Percentiles rank a stretch among this genome's conserved stretches.
phyloP scores from a whole-genome alignment of 2,329 filamentous ascomycete species.

The Aspergillus uvarum region DNA sequence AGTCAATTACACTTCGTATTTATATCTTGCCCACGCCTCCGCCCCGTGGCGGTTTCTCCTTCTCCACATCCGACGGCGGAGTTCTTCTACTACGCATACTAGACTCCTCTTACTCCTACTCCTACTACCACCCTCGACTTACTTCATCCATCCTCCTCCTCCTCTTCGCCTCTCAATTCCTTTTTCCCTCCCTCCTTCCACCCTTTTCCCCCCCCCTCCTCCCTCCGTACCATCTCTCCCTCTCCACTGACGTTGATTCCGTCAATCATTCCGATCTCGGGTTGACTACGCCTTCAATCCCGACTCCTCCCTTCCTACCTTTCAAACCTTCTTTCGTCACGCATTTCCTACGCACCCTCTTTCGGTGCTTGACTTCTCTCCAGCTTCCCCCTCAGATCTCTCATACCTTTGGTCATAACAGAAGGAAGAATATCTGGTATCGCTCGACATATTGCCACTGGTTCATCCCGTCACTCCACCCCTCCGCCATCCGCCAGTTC shows the following conservation, averaged over 20 bases:
- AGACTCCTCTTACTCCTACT: slow-evolving; percentile 7
- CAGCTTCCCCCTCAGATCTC: background rate
- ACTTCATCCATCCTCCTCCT: slow-evolving; percentile 4
- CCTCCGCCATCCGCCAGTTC: slow-evolving; percentile 7
- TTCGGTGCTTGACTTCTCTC: background rate
- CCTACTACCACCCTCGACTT: slow-evolving; percentile 3
- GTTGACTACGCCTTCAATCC: background rate
- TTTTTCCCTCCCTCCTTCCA: background rate
- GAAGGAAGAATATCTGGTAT: background rate
- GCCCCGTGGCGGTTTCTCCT: slow-evolving; percentile 22
- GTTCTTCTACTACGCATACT: slow-evolving; percentile 12
- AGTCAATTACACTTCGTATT: slow-evolving; percentile 15
- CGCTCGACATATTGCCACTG: background rate
- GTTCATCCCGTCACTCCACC: background rate
- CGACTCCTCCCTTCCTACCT: background rate
- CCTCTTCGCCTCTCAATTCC: background rate
- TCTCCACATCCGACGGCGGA: slow-evolving; percentile 28
- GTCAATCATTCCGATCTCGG: background rate
- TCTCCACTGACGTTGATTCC: background rate
- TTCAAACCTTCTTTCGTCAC: background rate
- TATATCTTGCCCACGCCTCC: slow-evolving; percentile 18
- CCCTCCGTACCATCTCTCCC: background rate
- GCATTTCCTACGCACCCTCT: background rate
- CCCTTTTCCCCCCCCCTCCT: background rate
- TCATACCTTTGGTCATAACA: background rate